Base-by-base conservation (phyloP, 805 yeast genomes). In the Wickerhamomyces subpelliculosus region DNA sequence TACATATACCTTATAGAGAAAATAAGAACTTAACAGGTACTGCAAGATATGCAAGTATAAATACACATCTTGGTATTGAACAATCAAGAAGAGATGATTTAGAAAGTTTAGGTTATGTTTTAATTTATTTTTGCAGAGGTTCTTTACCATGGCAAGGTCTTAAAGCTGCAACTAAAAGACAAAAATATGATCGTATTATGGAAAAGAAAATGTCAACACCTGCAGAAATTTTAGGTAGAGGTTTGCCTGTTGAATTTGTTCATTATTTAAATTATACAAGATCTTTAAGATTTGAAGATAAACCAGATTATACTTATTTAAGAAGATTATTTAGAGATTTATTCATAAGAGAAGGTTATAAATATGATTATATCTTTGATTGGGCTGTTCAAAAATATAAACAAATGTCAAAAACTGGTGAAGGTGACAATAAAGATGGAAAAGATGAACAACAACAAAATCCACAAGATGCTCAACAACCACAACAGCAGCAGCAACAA, bases 141-240 rank as follows among this genome's bases (percentile, higher is more conserved):
- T 84, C 95, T 14, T 75, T 90, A 54, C 98, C 98, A 38, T 90
- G 98, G 98, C 98, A 90, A 65, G 98, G 98, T 4, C 74, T 90
- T 55, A 88, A 88, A 64, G 98, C 97, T 28, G 93, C 90, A 20
- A 87, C 96, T 13, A 90, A 90, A 67, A 85, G 95, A 67, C 97
- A 90, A 62, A 90, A 93, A 65, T 90, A 90, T 64, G 97, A 90
- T 65, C 76, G 96, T 45, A 93, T 90, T 52, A 80, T 90, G 80
- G 97, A 90, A 60, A 86, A 85, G 70, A 90, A 90, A 63, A 78
- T 89, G 78, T 78, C 94, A 35, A 86, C 95, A 8, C 82, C 95
- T 20, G 76, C 89, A 29, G 93, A 85, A 55, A 74, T 79, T 12
- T 73, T 90, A 52, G 89, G 96, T 46, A 78, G 86, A 54, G 97